A percentile compares a stretch with the other conserved stretches of the same genome.
Conservation (phyloP, 805 yeast genomes). For the Diddensiella santjacobensis region DNA sequence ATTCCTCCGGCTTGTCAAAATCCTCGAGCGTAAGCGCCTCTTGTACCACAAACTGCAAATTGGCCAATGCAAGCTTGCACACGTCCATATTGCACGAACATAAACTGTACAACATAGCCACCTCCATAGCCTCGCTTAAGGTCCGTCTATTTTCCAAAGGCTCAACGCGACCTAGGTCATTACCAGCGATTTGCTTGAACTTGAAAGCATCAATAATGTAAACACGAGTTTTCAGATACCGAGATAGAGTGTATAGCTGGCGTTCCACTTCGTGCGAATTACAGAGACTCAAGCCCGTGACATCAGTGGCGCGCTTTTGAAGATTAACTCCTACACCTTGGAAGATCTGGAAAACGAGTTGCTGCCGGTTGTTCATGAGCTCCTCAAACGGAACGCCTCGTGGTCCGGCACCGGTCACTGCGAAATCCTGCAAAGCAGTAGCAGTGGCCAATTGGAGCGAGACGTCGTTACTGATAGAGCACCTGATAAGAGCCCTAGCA, state of each 20-base stretch:
- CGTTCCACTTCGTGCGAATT: background rate
- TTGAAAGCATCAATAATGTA: slow-evolving; percentile 31
- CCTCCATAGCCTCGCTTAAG: slow-evolving; percentile 44
- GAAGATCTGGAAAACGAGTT: slow-evolving; percentile 16
- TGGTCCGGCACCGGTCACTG: slow-evolving; percentile 4
- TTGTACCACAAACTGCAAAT: slow-evolving; percentile 33
- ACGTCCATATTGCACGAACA: slow-evolving; percentile 50
- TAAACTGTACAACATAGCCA: slow-evolving; percentile 48
- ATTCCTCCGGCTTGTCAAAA: slow-evolving; percentile 15
- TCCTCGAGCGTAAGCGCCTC: slow-evolving; percentile 26
- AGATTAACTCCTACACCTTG: slow-evolving; percentile 30
- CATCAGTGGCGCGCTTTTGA: slow-evolving; percentile 38
- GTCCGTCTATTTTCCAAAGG: slow-evolving; percentile 29
- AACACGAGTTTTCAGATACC: slow-evolving; percentile 39
- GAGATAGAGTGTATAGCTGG: slow-evolving; percentile 22
- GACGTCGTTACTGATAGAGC: slow-evolving; percentile 15
- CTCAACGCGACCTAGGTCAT: slow-evolving; percentile 28
- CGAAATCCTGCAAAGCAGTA: slow-evolving; percentile 15
- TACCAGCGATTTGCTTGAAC: slow-evolving; percentile 25
- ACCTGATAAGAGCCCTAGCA: slow-evolving; percentile 15
- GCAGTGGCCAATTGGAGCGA: slow-evolving; percentile 14
- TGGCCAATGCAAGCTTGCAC: slow-evolving; percentile 45
- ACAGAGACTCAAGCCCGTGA: background rate
- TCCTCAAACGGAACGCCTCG: background rate
- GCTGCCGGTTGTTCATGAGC: slow-evolving; percentile 7